These are phyloP conservation scores for Cucurbita moschata DNA, from an alignment of 306 rosid species.

Conservation along the genomic window DNA sequence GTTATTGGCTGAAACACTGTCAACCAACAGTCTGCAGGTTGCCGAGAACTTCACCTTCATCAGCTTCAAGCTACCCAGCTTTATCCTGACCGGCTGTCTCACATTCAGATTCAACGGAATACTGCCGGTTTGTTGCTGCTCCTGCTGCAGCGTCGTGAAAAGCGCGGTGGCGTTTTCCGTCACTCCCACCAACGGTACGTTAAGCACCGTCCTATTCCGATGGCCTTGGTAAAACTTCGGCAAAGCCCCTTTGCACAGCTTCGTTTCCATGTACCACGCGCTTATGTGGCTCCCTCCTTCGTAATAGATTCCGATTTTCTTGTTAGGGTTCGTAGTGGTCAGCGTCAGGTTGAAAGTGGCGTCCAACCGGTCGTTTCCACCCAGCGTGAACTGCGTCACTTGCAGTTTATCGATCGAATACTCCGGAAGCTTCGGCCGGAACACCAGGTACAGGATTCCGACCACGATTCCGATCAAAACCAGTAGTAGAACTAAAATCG, in stretches of 20 bases:
- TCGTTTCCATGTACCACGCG: conserved; percentile 39
- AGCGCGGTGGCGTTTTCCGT: conserved; percentile 33
- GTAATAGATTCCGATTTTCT: conserved; percentile 75
- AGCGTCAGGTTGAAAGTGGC: conserved; percentile 42
- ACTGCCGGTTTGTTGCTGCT: conserved; percentile 25
- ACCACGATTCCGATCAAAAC: conserved; percentile 30
- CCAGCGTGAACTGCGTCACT: conserved; percentile 21
- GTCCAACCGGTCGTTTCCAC: conserved; percentile 16
- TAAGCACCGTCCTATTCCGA: conserved; percentile 48
- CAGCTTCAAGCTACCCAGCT: conserved; percentile 67
- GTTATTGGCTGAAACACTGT: conserved; percentile 22
- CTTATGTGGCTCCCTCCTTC: conserved; percentile 63
- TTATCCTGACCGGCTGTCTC: conserved; percentile 59
- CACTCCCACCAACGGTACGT: conserved; percentile 31
- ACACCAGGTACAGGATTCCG: conserved; percentile 54
- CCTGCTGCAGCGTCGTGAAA: conserved; percentile 5
- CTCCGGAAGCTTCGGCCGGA: conserved; percentile 73
- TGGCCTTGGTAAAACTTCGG: conserved; percentile 87
- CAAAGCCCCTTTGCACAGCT: conserved; percentile 54
- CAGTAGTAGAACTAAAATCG: conserved; percentile 20
- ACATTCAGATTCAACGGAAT: conserved; percentile 50
- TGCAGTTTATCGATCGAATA: conserved; percentile 35
- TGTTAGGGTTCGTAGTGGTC: conserved; percentile 66
- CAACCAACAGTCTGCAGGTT: conserved; percentile 42
- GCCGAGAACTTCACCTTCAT: conserved; percentile 53